Base-by-base conservation (phyloP, 73 alveolate genomes). In the Paramecium caudatum region DNA sequence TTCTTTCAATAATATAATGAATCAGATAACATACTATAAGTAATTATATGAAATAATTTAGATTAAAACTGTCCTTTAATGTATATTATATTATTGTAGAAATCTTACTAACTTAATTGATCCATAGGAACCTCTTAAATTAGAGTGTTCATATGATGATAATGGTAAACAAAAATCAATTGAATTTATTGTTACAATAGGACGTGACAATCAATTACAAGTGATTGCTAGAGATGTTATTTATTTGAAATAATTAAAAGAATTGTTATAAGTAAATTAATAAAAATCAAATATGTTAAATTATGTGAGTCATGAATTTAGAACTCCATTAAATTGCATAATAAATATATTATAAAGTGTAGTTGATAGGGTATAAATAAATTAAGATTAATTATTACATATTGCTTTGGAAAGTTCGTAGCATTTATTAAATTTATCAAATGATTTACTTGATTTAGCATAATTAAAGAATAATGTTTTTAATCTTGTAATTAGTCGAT, bases 371-470 rank as follows among this genome's bases (percentile, higher is more conserved):
- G 50, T 68, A 17, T 33, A 34, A 7, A 21, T 37, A 4, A 32
- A 34, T 68, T 34, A 68, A 68, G 47, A 68, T 37, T 13, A 34
- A 34, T 34, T 37, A 21, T 68, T 34, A 68, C 50, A 68, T 68
- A 68, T 68, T 32, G 84, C 84, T 68, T 37, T 68, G 15, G 84
- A 68, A 68, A 68, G 50, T 33, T 68, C 84, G 2, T 12, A 68
- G 3, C 50, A 34, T 68, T 49, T 68, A 10, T 37, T 68, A 16
- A 68, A 68, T 68, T 16, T 68, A 21, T n/a, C 84, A 10, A 68
- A 68, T 37, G 84, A 68, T 37, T 68, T 68, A 68, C 50, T 68
- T 13, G 84, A 68, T 68, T 68, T 68, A 33, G 84, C 84, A n/a
- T 68, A 68, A 32, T 32, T 68, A 13, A 68, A 68, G 37, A 68